Evolutionary conservation across 768 basidiomycete species (phyloP).

Genomic region (Amanita muscaria): DNA sequence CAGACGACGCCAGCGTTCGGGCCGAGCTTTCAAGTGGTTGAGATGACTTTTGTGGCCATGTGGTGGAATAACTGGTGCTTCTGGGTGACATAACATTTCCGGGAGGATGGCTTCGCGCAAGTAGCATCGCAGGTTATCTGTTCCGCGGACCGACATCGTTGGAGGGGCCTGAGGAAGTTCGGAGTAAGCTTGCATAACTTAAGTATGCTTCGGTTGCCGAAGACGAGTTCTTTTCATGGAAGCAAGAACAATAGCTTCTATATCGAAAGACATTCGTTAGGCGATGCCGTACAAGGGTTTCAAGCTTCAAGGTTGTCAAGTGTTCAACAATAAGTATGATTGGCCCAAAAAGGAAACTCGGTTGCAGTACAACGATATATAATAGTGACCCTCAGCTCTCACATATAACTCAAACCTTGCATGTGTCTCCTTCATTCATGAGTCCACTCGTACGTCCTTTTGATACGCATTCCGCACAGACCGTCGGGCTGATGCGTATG

Average conservation of each 20-base stretch:
- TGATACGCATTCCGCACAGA: conserved; percentile 32
- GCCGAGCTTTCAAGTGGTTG: conserved; percentile 34
- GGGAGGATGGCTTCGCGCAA: conserved; percentile 41
- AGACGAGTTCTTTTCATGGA: not conserved
- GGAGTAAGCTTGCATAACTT: not conserved
- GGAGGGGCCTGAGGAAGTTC: not conserved
- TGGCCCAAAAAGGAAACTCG: no score
- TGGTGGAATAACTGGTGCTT: conserved; percentile 25
- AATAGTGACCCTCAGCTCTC: no score
- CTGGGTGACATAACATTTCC: conserved; percentile 22
- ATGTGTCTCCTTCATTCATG: no score
- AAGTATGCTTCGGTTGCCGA: no score
- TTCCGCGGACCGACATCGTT: conserved; percentile 23
- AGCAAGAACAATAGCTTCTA: no score
- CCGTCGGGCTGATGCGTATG: conserved; percentile 55
- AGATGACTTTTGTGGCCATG: conserved; percentile 37
- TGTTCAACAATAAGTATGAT: no score
- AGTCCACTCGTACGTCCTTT: conserved; percentile 17
- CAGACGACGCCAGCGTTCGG: conserved; percentile 43
- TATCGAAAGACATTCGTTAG: no score
- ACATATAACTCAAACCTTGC: no score
- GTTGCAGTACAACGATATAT: no score
- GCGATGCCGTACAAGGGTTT: no score
- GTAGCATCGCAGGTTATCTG: conserved; percentile 37
- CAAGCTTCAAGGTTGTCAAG: no score